A percentile compares a stretch with the other conserved stretches of the same genome.
phyloP scores from a whole-genome alignment of 1,284 basidiomycete species.

The Marasmius oreades region DNA sequence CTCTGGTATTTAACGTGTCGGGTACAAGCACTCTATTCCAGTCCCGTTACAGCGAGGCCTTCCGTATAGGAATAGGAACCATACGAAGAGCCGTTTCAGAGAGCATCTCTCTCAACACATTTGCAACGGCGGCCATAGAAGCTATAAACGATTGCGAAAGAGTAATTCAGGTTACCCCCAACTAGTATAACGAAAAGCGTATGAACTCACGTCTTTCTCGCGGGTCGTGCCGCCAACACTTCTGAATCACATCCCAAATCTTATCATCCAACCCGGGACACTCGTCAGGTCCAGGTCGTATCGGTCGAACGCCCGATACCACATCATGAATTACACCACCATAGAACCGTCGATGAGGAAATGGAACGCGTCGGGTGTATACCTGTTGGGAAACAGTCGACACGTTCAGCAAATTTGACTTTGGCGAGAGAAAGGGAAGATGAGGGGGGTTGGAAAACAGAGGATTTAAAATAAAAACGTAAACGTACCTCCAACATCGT shows the following conservation, averaged over 20 bases:
- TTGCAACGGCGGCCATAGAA: not conserved
- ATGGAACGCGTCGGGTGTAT: conserved; percentile 16
- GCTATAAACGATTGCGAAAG: not conserved
- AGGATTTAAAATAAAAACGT: not conserved
- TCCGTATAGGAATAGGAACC: not conserved
- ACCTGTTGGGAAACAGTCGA: conserved; percentile 10
- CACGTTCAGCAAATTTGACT: not conserved
- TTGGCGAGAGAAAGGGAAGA: not conserved
- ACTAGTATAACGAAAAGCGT: not conserved
- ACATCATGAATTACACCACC: conserved; percentile 16
- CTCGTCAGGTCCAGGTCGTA: conserved; percentile 10
- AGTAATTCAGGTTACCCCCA: too few species aligned
- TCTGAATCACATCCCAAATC: conserved; percentile 20
- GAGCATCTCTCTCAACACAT: not conserved
- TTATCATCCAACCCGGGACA: conserved; percentile 16
- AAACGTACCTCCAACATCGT: conserved; percentile 25
- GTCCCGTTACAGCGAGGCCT: too few species aligned
- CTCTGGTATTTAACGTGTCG: too few species aligned
- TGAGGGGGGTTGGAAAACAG: too few species aligned
- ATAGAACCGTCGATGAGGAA: conserved; percentile 13
- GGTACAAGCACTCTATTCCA: too few species aligned
- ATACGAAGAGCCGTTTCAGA: not conserved
- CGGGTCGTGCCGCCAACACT: conserved; percentile 20
- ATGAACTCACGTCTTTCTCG: conserved; percentile 12
- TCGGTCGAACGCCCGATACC: conserved; percentile 14